Base-by-base conservation (phyloP, 345 rosid genomes). In the Eucalyptus curtisii region DNA sequence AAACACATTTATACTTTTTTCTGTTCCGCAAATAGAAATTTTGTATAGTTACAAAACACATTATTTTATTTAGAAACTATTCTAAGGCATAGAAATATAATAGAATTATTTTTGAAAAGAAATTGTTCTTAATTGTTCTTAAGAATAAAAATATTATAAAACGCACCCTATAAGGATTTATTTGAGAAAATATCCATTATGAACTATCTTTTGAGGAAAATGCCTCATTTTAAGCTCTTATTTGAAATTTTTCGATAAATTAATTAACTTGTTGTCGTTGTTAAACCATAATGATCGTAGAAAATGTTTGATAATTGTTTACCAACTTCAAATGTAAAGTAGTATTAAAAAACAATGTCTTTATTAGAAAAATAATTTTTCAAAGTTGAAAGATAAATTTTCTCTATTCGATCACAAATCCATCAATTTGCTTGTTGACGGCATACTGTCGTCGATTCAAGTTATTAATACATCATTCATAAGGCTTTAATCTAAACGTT, bases 11-110 rank as follows among this genome's bases (percentile, higher is more conserved):
- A 0, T 52, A 7, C n/a, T n/a, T 19, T 52, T 52, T 7, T 52
- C 0, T 52, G 0, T 52, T 52, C 2, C 0, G 0, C 0, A 0
- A 19, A 19, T 52, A 10, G 1, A 52, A 52, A 1, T 7, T 52
- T 19, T 52, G 0, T 52, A 4, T 52, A 52, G 0, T 52, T 19
- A 19, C 4, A 0, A 1, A 52, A 52, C 4, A 19, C 2, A 1
- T 19, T 52, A 52, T 52, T 52, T 52, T 52, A 19, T 0, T 7
- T 52, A 3, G 0, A 52, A 52, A 3, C 4, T 19, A 52, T 52
- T 19, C 24, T 1, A 3, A 19, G 10, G 4, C 2, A 52, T 7
- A 52, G 4, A 19, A 52, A 52, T 52, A 1, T 1, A 52, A 19
- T 52, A 52, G 0, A 52, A 52, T 10, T 52, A 52, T 52, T 49